phyloP scores from a whole-genome alignment of 1,284 basidiomycete genomes.

The Ganoderma meredithae region DNA sequence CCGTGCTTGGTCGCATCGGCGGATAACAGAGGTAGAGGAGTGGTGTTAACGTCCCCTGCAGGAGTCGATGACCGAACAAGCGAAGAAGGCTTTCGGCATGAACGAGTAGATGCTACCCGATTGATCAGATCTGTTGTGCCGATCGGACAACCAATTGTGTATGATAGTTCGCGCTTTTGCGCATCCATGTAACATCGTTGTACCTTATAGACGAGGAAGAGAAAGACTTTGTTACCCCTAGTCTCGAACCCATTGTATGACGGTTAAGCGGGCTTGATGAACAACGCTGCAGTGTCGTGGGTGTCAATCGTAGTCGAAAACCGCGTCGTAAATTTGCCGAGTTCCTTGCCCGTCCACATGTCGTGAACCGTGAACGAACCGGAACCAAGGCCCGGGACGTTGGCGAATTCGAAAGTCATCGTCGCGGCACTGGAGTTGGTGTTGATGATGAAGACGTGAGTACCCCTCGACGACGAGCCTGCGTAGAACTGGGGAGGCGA shows the following conservation, averaged over 20 bases:
- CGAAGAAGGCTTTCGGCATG: slow-evolving; percentile 42
- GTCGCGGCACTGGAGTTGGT: slow-evolving; percentile 47
- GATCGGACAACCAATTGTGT: not conserved
- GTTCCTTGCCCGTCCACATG: slow-evolving; percentile 58
- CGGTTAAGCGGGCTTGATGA: slow-evolving; percentile 14
- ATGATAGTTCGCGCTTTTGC: not conserved
- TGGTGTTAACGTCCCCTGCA: slow-evolving; percentile 13
- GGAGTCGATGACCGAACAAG: slow-evolving; percentile 40
- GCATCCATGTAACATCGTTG: not conserved
- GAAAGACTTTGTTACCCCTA: not conserved
- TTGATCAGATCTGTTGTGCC: too few species aligned
- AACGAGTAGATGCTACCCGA: slow-evolving; percentile 23
- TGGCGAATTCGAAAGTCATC: slow-evolving; percentile 54
- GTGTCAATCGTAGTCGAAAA: slow-evolving; percentile 52
- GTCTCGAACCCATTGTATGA: not conserved
- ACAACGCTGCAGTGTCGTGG: slow-evolving; percentile 57
- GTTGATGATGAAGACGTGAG: slow-evolving; percentile 63
- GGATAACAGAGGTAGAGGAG: too few species aligned
- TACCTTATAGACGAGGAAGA: not conserved
- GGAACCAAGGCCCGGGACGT: slow-evolving; percentile 51
- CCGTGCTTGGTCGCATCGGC: not conserved
- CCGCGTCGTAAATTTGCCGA: slow-evolving; percentile 50
- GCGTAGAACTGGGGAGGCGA: slow-evolving; percentile 60
- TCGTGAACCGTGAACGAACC: slow-evolving; percentile 55
- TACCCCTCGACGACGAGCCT: slow-evolving; percentile 55